Conservation (phyloP, 2,329 filamentous ascomycete genomes). For the Nigrospora osmanthi region DNA sequence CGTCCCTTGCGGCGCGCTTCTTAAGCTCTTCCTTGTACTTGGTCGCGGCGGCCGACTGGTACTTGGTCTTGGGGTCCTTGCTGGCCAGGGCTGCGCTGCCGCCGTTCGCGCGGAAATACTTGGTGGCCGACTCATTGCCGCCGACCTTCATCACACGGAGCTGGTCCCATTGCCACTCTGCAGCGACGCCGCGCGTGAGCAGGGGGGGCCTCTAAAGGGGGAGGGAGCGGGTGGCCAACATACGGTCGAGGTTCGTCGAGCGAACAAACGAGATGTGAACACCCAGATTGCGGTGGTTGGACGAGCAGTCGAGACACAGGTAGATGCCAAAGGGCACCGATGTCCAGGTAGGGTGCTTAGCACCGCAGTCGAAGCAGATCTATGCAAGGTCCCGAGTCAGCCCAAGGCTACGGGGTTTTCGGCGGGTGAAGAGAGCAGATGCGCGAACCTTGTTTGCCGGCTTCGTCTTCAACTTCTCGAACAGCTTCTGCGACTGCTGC, state of each 20-base stretch:
- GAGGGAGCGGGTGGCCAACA: conserved; percentile 27
- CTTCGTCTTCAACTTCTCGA: conserved; percentile 94
- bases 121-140: conserved; percentile 95
- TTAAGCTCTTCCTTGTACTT: conserved; percentile 99
- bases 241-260: conserved; percentile 97
- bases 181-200: background rate
- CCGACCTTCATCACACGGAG: conserved; percentile 96
- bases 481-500: conserved; percentile 92
- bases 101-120: conserved; percentile 96
- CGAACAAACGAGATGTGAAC: conserved; percentile 99
- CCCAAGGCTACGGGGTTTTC: background rate
- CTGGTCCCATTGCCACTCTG: conserved; percentile 99
- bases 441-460: conserved; percentile 79
- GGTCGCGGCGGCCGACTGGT: conserved; percentile 82
- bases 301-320: conserved; percentile 94
- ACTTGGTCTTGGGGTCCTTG: conserved; percentile 96
- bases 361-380: conserved; percentile 97
- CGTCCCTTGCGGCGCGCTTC: conserved; percentile 73
- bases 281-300: conserved; percentile 93
- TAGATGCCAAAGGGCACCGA: conserved; percentile 97
- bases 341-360: conserved; percentile 98
- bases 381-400: conserved; percentile 7
- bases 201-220: background rate
- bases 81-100: conserved; percentile 88
- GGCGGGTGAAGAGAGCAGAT: conserved; percentile 11